Percentiles rank a stretch among this genome's conserved stretches.
These are phyloP conservation scores for Corymbia calophylla DNA, from an alignment of 441 rosid genomes.

Conservation along the genomic window DNA sequence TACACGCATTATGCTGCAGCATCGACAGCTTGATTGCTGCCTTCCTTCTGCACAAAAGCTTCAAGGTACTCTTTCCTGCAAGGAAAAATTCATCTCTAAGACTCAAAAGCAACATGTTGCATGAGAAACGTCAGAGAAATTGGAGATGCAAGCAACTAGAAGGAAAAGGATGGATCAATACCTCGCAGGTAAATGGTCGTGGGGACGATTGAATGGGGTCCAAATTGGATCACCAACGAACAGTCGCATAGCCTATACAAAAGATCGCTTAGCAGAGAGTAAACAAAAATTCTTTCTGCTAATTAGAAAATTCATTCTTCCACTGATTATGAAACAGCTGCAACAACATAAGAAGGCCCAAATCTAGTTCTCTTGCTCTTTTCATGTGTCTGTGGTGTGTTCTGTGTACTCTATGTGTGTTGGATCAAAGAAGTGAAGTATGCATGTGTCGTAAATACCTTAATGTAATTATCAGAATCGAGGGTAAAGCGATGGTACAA, in stretches of 20 bases:
- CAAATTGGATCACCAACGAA: constrained; percentile 92
- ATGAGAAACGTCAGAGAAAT: not conserved
- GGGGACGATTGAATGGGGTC: constrained; percentile 96
- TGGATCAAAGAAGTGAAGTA: not conserved
- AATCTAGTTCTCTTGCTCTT: not conserved
- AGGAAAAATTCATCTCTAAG: not conserved
- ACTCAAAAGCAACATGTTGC: not conserved
- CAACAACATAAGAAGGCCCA: not conserved
- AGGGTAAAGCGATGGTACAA: constrained; percentile 90
- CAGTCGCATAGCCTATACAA: constrained; percentile 77
- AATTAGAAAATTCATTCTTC: not conserved
- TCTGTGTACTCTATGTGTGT: not conserved
- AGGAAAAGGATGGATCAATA: not conserved
- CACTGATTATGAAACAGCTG: not conserved
- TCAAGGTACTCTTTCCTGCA: constrained; percentile 71
- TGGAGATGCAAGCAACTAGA: not conserved
- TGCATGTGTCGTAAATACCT: constrained; percentile 29
- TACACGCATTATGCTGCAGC: not conserved
- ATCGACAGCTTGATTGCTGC: not conserved
- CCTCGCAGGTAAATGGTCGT: constrained; percentile 93
- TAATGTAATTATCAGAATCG: constrained; percentile 75
- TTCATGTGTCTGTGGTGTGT: not conserved
- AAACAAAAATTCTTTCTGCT: not conserved
- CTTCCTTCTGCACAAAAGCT: constrained; percentile 29
- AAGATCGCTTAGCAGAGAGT: not conserved